Evolutionary conservation across 176 grass and related monocot species (phyloP).

Genomic region (Phoenix dactylifera): DNA sequence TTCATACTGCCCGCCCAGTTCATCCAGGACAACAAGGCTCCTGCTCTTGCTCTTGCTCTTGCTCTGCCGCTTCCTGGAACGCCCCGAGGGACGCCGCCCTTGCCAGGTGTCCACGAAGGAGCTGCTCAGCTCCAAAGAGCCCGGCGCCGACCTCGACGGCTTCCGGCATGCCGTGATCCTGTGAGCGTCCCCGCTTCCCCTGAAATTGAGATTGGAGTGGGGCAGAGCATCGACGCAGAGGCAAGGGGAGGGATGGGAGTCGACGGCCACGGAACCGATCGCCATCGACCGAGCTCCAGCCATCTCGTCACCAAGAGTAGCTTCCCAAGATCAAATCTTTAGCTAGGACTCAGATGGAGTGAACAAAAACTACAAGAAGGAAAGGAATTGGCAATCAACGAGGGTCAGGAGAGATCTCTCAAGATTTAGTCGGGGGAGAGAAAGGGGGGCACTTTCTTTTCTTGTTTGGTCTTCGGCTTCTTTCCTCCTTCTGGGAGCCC

Average conservation of each 20-base stretch:
- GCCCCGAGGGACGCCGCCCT: background rate
- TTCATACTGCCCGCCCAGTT: conserved; percentile 38
- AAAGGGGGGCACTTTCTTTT: background rate
- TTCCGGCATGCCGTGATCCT: background rate
- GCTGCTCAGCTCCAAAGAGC: conserved; percentile 20
- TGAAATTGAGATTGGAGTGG: conserved; percentile 2
- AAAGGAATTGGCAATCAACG: background rate
- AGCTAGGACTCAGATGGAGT: background rate
- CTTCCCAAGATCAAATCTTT: background rate
- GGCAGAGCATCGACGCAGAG: conserved; percentile 1
- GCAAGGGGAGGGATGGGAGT: conserved; percentile 14
- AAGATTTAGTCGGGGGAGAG: background rate
- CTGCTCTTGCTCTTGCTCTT: conserved; percentile 19
- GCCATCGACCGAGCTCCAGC: conserved; percentile 21
- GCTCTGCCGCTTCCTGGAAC: conserved; percentile 5
- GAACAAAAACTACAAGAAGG: background rate
- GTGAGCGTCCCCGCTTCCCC: background rate
- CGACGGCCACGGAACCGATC: conserved; percentile 26
- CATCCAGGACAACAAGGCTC: conserved; percentile 23
- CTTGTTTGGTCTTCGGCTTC: too few relatives aligned
- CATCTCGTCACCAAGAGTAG: background rate
- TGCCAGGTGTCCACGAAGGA: conserved; percentile 19
- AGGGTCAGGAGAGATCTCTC: background rate
- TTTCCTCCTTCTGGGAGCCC: too few relatives aligned
- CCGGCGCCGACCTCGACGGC: background rate